These are phyloP conservation scores for Echinosphaeria canescens DNA, from an alignment of 2,329 filamentous ascomycete genomes.

Conservation along the genomic window DNA sequence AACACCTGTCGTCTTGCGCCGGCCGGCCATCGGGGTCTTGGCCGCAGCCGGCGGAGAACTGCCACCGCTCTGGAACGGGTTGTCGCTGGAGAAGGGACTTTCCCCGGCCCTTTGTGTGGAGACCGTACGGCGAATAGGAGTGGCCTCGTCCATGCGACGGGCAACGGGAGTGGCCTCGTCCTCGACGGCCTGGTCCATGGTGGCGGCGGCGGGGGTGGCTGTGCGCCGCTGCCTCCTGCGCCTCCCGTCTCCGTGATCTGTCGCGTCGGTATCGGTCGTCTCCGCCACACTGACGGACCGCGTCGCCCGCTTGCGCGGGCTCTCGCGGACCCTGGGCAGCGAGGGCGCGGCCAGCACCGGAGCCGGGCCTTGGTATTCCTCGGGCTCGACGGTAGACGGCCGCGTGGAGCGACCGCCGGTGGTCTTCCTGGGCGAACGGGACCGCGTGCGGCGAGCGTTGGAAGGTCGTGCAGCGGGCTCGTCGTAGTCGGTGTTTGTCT, in stretches of 20 bases:
- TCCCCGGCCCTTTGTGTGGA: conserved; percentile 14
- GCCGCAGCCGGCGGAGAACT: conserved; percentile 31
- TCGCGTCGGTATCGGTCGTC: conserved; percentile 29
- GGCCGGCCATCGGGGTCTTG: conserved; percentile 22
- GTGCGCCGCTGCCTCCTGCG: conserved; percentile 26
- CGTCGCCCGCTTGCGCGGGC: conserved; percentile 29
- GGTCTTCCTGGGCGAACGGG: conserved; percentile 31
- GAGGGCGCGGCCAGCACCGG: conserved; percentile 22
- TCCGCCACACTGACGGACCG: conserved; percentile 31
- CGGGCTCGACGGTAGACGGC: no score
- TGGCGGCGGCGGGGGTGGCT: conserved; percentile 29
- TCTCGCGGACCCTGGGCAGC: conserved; percentile 13
- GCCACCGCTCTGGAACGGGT: conserved; percentile 79
- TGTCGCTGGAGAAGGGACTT: conserved; percentile 68
- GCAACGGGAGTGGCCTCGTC: no score
- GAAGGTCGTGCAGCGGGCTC: conserved; percentile 31
- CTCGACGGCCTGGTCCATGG: conserved; percentile 29
- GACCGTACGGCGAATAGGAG: no score
- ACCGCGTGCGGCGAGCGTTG: conserved; percentile 24
- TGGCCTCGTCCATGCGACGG: no score
- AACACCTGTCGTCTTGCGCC: conserved; percentile 23
- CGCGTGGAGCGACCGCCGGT: no score
- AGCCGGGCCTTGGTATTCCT: conserved; percentile 26
- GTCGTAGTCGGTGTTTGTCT: conserved; percentile 24
- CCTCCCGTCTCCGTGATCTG: conserved; percentile 17